A percentile compares a stretch with the other conserved stretches of the same genome.
Evolutionary conservation across 257 asterid species (phyloP).

Genomic region (Scutellaria minor): DNA sequence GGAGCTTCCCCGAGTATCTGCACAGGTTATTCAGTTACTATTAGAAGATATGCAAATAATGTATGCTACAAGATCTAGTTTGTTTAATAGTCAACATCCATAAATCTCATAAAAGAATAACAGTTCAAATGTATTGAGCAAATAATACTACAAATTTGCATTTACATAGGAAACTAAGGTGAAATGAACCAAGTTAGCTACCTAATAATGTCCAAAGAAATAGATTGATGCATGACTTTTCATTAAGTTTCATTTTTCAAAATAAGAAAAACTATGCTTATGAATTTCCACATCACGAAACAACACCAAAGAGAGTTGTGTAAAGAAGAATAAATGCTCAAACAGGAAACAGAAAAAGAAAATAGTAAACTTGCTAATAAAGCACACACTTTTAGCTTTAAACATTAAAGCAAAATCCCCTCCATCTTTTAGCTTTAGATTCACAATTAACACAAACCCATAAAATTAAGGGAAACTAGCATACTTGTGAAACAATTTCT

Average conservation of each 20-base stretch:
- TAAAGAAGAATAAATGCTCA: conserved; percentile 7
- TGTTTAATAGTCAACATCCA: conserved; percentile 1
- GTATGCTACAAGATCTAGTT: conserved; percentile 2
- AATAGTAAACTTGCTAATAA: neutral
- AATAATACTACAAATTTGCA: neutral
- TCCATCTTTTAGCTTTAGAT: neutral
- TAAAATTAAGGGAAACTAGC: neutral
- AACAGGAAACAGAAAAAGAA: neutral
- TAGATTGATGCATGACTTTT: conserved; percentile 3
- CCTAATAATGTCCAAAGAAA: conserved; percentile 9
- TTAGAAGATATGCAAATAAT: conserved; percentile 5
- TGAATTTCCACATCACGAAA: conserved; percentile 7
- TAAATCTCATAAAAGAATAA: conserved; percentile 4
- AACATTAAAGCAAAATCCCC: conserved; percentile 19
- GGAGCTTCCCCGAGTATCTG: conserved; percentile 70
- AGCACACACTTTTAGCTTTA: conserved; percentile 10
- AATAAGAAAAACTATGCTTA: neutral
- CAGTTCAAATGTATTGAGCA: neutral
- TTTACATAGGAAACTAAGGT: neutral
- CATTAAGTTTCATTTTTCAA: neutral
- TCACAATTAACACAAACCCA: conserved; percentile 25
- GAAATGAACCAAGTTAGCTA: conserved; percentile 2
- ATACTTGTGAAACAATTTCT: conserved; percentile 74
- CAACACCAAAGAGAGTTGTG: conserved; percentile 8
- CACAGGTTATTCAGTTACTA: conserved; percentile 22